Conservation (phyloP, 208 protist genomes). For the Leishmania guyanensis region DNA sequence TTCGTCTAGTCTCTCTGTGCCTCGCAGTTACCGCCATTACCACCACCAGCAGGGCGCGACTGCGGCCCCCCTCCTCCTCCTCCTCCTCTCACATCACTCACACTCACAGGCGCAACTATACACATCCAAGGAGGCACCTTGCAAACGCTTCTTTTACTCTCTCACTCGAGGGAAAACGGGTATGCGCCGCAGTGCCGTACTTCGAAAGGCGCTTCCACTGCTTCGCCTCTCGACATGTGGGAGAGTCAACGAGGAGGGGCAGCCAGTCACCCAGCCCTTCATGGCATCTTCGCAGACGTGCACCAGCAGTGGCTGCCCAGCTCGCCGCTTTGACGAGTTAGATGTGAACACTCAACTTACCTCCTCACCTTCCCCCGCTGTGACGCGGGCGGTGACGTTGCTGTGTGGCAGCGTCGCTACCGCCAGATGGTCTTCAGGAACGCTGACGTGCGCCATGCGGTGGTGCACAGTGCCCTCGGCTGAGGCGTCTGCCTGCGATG, state of each 20-base stretch:
- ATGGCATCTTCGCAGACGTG: neutral
- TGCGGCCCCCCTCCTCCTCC: neutral
- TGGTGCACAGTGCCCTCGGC: slow-evolving; percentile 7
- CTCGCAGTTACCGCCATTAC: neutral
- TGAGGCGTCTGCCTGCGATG: slow-evolving; percentile 3
- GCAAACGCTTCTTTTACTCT: neutral
- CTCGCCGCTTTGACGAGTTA: neutral
- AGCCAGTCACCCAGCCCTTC: neutral
- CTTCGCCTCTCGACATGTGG: slow-evolving; percentile 1
- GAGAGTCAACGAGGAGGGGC: slow-evolving; percentile 1
- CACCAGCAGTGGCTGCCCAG: neutral
- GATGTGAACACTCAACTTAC: neutral
- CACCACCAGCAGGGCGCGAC: neutral
- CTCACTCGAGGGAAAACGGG: neutral
- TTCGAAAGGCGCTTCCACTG: neutral
- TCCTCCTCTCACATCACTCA: neutral
- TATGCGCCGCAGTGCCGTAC: slow-evolving; percentile 3
- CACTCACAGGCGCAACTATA: neutral
- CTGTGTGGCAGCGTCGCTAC: neutral
- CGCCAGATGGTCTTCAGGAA: neutral
- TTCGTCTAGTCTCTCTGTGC: neutral
- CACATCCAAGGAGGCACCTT: neutral
- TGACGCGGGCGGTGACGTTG: neutral
- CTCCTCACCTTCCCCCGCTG: neutral
- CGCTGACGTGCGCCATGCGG: slow-evolving; percentile 6